Evolutionary conservation across 163 green algal species (phyloP), one percentile per base, ranked within the genome.

Genomic region (Coccomyxa subellipsoidea): DNA sequence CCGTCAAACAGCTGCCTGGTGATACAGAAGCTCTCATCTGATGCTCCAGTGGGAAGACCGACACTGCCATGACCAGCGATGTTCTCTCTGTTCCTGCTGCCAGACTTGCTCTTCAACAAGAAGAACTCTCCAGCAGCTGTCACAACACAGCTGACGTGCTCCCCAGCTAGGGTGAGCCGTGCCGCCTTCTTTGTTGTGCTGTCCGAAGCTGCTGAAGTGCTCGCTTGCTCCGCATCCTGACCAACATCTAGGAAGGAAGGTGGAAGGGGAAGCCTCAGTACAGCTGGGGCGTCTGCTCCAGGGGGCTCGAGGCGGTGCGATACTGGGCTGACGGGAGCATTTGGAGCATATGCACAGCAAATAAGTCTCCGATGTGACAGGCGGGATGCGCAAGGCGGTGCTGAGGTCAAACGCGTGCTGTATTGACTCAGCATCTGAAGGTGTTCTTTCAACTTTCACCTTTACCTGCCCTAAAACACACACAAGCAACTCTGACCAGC

Each of bases 281-380:
- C 15, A 59, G 47, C 5, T 59, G 47, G 47, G 47, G 47, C 47
- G 47, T 59, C 47, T 59, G 47, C 47, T 59, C 23, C 47, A 27
- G 47, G 47, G 15, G 15, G 15, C 47, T 59, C 47, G 47, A 59
- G 47, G 47, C 47, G 47, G 47, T 59, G 47, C 47, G 47, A 59
- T 59, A 59, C 47, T 18, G 47, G 47, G 47, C 15, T 27, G 47
- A 59, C 23, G 47, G 47, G 47, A 59, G 47, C 47, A 59, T 59
- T 59, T 2, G 47, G 47, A 59, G 47, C 47, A 7, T 59, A 59
- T 27, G 47, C 47, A 59, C 47, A 59, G 23, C 47, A 27, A 27
- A 86, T 35, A 54, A 86, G 7, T 92, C 88, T 79, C 81, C 47
- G 3, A 12, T 59, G 47, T 59, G 47, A 18, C 23, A 18, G 23